Conservation (phyloP, 495 filamentous ascomycete species). For the Penicillium longicatenatum region DNA sequence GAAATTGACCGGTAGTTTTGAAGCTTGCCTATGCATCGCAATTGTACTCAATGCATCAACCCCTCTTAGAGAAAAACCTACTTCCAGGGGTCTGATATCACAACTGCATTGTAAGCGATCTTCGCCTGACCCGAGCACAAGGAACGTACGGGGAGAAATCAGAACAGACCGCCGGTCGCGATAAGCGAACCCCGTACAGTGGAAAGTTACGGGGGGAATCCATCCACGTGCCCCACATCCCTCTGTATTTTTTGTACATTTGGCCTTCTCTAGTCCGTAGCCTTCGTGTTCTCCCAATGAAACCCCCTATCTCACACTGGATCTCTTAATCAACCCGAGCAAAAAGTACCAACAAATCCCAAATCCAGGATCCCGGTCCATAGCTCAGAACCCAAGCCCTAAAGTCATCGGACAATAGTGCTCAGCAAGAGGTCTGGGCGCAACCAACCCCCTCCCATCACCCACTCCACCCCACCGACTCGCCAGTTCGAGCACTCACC, state of each 20-base stretch:
- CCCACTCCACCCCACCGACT: constrained; percentile 4
- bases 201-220: constrained; percentile 28
- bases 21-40: background rate
- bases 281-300: background rate
- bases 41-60: background rate
- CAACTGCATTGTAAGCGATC: too few relatives aligned
- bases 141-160: constrained; percentile 5
- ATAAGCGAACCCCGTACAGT: constrained; percentile 26
- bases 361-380: too few relatives aligned
- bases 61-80: background rate
- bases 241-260: too few relatives aligned
- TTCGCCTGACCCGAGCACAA: background rate
- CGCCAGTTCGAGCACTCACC: background rate
- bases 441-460: background rate
- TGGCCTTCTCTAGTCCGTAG: too few relatives aligned
- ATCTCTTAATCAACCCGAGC: too few relatives aligned
- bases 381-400: background rate
- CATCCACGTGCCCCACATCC: constrained; percentile 17
- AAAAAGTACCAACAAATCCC: too few relatives aligned
- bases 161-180: constrained; percentile 19
- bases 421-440: constrained; percentile 7
- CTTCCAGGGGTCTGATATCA: background rate
- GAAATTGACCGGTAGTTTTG: background rate
- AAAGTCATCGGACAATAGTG: constrained; percentile 11
- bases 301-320: background rate